A percentile compares a stretch with the other conserved stretches of the same genome.
Conservation (phyloP, 306 rosid species). For the cucumber (Cucumis sativus) region Cucumber_9930_V3 NC_026660.2:15851001-15851500, state of each 20-base stretch:
- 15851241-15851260: not conserved
- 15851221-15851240: too few species aligned
- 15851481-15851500: not conserved
- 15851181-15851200: not conserved
- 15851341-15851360: too few species aligned
- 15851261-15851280: not conserved
- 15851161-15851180: not conserved
- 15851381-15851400: not conserved
- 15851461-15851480: constrained; percentile 1
- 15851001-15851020: constrained; percentile 5
- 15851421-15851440: too few species aligned
- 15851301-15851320: not conserved
- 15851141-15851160: not conserved
- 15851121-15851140: not conserved
- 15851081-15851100: not conserved
- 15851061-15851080: not conserved
- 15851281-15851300: not conserved
- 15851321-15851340: not conserved
- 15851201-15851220: not conserved
- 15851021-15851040: not conserved
- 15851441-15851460: not conserved
- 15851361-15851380: not conserved
- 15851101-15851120: not conserved
- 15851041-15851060: not conserved
- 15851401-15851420: too few species aligned